Base-by-base conservation (phyloP, 345 rosid genomes). In the Kandelia obovata region DNA sequence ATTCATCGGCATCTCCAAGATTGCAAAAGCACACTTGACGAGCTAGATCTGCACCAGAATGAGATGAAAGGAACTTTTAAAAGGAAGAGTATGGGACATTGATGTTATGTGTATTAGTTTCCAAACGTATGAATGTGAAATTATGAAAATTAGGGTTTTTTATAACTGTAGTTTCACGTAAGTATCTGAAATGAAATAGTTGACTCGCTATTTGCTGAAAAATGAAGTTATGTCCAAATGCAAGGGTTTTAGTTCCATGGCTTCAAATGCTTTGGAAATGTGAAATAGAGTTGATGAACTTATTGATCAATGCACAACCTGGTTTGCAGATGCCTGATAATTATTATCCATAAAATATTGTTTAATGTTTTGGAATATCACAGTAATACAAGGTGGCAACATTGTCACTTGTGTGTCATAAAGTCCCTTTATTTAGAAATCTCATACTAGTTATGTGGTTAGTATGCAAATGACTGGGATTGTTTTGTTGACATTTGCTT, bases 1-100 rank as follows among this genome's bases (percentile, higher is more conserved):
- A 69, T 87, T 10, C 71, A 78, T 39, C 84, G 75, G 49, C 89
- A 85, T 80, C 86, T 90, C 58, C 84, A 85, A 78, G 83, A 83
- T 46, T 90, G 85, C 76, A 73, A 70, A 75, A 81, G 70, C 68
- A 84, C 74, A 4, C 68, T 90, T 61, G 89, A 87, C 72, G 92
- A 73, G 76, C 85, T 92, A 53, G 94, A 85, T 66, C 76, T 72
- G 75, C 65, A 88, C 78, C 86, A 90, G 62, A 76, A 52, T 71
- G 96, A 92, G 58, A 47, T 92, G 68, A 86, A 83, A 66, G 91
- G 83, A 81, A 71, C 78, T 46, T 57, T 83, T 76, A 91, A 92
- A 75, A 89, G 82, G 79, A 94, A 89, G 85, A 89, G 99, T 94
- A 89, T 34, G 87, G n/a, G 21, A 27, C 53, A 61, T 69, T 67